Evolutionary conservation across 2,329 filamentous ascomycete species (phyloP), one percentile per base, ranked within the genome.

Genomic region (Colletotrichum australisinense): DNA sequence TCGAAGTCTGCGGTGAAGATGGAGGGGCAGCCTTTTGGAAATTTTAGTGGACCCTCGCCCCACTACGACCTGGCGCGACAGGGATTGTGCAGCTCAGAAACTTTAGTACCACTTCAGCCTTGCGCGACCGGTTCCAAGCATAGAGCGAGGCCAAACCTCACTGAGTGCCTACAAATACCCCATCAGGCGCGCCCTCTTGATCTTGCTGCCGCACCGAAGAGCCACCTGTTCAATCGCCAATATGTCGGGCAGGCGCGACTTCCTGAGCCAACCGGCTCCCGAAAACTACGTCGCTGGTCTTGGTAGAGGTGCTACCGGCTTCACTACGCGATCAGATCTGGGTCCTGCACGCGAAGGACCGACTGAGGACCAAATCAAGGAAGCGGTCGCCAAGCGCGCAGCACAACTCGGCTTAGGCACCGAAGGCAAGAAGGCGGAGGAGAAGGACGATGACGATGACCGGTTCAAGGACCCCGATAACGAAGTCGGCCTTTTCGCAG

Each of bases 361-460:
- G 62, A 98, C 94, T 74, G 96, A 98, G 79, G 97, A 99, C 81
- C 96, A 98, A 85, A 98, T 99, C 85, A 98, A 98, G 83, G 97
- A 98, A 83, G 95, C 95, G 75, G 93, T 99, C 78, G 95, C 95
- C 62, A 98, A 98, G 84, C 93, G 97, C 78, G 96, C 97, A 8
- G 94, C 94, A 70, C 91, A 94, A 80, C 90, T 98, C 73, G 96
- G 95, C 6, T 82, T 90, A n/a, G 82, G 82, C 58, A 91, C 90
- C 8, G 91, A 90, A 65, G 90, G 92, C 69, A 93, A 94, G 78
- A 93, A 93, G 75, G 90, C 89, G 75, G 91, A 92, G 64, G 91
- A 94, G 24, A 91, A 93, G 55, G 91, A 89, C 74, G 92, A 93
- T 46, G 92, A 93, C 69, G 92, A 94, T 67, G 93, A 94, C 46